A percentile compares a stretch with the other conserved stretches of the same genome.
These are phyloP conservation scores for Dianthus caryophyllus DNA, from an alignment of 148 eudicot species.

Conservation along the genomic window DNA sequence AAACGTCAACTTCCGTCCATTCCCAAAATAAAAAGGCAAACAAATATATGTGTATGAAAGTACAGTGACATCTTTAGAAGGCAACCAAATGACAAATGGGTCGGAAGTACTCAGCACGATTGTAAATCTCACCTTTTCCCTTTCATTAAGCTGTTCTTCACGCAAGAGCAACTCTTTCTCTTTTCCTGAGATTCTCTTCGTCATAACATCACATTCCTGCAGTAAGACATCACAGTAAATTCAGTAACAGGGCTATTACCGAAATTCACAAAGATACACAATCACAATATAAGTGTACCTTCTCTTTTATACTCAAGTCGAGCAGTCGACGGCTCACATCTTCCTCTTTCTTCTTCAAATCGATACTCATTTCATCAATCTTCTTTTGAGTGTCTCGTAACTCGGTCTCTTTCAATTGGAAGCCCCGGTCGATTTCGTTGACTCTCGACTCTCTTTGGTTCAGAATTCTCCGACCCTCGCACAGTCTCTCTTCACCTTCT, in stretches of 20 bases:
- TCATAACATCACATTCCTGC: conserved; percentile 64
- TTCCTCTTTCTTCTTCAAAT: conserved; percentile 70
- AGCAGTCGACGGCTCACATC: conserved; percentile 55
- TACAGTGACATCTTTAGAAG: too few species aligned
- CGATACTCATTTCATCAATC: conserved; percentile 46
- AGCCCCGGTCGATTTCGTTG: conserved; percentile 61
- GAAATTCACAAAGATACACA: not conserved
- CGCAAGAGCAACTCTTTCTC: conserved; percentile 58
- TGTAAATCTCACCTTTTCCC: conserved; percentile 53
- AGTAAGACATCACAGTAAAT: conserved; percentile 7
- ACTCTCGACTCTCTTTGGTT: conserved; percentile 89
- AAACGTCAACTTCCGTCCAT: too few species aligned
- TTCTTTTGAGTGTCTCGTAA: conserved; percentile 63
- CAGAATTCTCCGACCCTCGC: conserved; percentile 74
- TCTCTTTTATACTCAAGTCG: conserved; percentile 57
- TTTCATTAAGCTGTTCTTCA: conserved; percentile 56
- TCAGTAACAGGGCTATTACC: not conserved
- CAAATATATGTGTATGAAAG: too few species aligned
- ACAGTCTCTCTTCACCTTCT: conserved; percentile 84
- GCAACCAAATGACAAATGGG: not conserved
- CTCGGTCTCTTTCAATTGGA: conserved; percentile 65
- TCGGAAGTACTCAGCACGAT: not conserved
- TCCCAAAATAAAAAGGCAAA: too few species aligned
- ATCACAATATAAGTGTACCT: conserved; percentile 35
- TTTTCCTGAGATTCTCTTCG: conserved; percentile 49